A percentile compares a stretch with the other conserved stretches of the same genome.
Conservation (phyloP, 139 green algal genomes). For the Chlorella sp. region DNA sequence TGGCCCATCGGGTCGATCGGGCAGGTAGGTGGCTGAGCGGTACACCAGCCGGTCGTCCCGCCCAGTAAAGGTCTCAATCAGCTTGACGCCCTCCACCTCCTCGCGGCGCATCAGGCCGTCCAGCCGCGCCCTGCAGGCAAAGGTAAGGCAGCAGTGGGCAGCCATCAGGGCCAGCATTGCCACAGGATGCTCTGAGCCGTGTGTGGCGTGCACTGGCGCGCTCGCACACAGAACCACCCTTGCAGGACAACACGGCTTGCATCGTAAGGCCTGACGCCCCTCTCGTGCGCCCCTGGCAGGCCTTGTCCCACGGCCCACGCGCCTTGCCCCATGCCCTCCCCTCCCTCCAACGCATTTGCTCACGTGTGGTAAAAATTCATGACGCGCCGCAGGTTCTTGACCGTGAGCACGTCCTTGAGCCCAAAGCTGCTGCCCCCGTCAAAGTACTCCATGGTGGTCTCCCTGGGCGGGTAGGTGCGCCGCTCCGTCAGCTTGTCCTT, state of each 20-base stretch:
- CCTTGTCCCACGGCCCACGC: too few relatives aligned
- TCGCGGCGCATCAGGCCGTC: constrained; percentile 59
- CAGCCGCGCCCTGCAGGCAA: constrained; percentile 37
- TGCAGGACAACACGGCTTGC: too few relatives aligned
- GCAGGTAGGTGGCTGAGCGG: constrained; percentile 59
- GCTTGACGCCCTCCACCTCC: constrained; percentile 45
- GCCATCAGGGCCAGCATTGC: too few relatives aligned
- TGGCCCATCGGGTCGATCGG: background rate
- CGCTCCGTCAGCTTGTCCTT: constrained; percentile 69
- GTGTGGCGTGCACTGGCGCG: too few relatives aligned
- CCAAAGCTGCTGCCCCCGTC: constrained; percentile 47
- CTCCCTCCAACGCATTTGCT: too few relatives aligned
- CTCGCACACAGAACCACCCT: too few relatives aligned
- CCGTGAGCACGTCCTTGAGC: constrained; percentile 47
- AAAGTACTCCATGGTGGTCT: constrained; percentile 50
- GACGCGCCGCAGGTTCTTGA: constrained; percentile 37
- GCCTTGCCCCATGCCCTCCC: too few relatives aligned
- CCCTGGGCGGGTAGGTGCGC: constrained; percentile 43
- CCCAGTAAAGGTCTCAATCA: constrained; percentile 50
- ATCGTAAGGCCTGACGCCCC: too few relatives aligned
- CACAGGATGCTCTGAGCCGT: too few relatives aligned
- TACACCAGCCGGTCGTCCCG: constrained; percentile 69
- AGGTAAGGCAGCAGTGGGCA: background rate
- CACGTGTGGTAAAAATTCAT: constrained; percentile 53
- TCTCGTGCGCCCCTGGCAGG: too few relatives aligned